Evolutionary conservation across 2,329 filamentous ascomycete species (phyloP).

Genomic region (Ophiostoma sp.): DNA sequence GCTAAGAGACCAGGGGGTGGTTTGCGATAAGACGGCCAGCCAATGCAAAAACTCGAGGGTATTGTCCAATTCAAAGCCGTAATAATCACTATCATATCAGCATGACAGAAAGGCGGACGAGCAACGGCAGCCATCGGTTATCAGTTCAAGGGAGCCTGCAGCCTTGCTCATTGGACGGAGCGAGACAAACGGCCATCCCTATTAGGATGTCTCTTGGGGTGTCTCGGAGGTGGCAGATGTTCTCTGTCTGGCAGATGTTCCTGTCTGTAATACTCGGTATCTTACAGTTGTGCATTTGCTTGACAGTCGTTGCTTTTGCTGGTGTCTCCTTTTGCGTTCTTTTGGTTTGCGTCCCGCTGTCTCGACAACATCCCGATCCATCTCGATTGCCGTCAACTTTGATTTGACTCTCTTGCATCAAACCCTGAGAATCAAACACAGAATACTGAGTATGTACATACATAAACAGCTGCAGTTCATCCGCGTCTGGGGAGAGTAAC

Average conservation of each 20-base stretch:
- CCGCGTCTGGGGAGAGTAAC: background rate
- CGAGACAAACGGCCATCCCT: conserved; percentile 5
- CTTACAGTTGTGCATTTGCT: background rate
- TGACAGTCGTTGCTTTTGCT: background rate
- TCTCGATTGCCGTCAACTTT: background rate
- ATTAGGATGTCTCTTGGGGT: background rate
- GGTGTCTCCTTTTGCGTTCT: background rate
- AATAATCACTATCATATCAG: conserved; percentile 23
- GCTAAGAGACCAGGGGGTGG: background rate
- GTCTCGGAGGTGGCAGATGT: background rate
- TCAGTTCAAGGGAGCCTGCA: conserved; percentile 10
- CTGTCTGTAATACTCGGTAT: background rate
- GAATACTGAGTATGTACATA: no score
- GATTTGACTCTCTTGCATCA: background rate
- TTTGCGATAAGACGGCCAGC: conserved; percentile 8
- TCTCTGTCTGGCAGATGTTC: no score
- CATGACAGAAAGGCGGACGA: background rate
- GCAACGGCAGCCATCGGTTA: background rate
- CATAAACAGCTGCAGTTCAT: background rate
- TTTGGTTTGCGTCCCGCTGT: background rate
- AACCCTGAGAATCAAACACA: background rate
- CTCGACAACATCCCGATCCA: background rate
- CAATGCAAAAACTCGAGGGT: conserved; percentile 18
- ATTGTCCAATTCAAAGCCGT: conserved; percentile 27
- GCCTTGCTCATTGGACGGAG: conserved; percentile 25